Base-by-base conservation (phyloP, 2,329 filamentous ascomycete genomes). In the Apiospora sp. region DNA sequence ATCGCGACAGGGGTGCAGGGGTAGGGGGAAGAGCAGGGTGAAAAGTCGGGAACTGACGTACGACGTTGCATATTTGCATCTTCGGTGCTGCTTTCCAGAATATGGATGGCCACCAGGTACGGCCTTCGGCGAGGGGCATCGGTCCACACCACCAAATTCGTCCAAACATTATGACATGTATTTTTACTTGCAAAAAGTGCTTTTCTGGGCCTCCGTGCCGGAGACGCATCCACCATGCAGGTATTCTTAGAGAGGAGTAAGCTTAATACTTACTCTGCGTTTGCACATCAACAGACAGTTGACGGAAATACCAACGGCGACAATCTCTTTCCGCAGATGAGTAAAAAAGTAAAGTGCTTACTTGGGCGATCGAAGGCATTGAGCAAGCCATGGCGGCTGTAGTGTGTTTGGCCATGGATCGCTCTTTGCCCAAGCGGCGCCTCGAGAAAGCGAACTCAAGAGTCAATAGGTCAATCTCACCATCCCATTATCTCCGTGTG, bases 341-440 rank as follows among this genome's bases (percentile, higher is more conserved):
- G 41, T 10, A 41, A 41, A 41, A 64, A 64, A 64, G 58, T 37
- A 64, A 64, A 64, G 58, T 64, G 34, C 58, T 64, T 16, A 64
- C 34, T 41, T 14, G 58, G n/a, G 12, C 19, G 34, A 41, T n/a
- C 16, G 41, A 64, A 41, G 58, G 58, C 34, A 19, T 41, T 41
- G 30, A 6, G 2, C 58, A 64, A 64, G 58, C 58, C 58, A 19
- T 64, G 54, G 54, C 54, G 54, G 54, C 30, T 61, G 27, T 61
- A 61, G 54, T 34, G 34, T 61, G 54, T 61, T 37, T 61, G 30
- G 54, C 6, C 41, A 41, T 64, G 54, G 30, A 61, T 22, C 19
- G 58, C 22, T 64, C 22, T 64, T 10, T 41, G 37, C 58, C 58
- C 58, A 64, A n/a, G 58, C 41, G 34, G 34, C 58, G 58, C 34